Evolutionary conservation across 1,284 basidiomycete species (phyloP).

Genomic region (Malassezia equina): DNA sequence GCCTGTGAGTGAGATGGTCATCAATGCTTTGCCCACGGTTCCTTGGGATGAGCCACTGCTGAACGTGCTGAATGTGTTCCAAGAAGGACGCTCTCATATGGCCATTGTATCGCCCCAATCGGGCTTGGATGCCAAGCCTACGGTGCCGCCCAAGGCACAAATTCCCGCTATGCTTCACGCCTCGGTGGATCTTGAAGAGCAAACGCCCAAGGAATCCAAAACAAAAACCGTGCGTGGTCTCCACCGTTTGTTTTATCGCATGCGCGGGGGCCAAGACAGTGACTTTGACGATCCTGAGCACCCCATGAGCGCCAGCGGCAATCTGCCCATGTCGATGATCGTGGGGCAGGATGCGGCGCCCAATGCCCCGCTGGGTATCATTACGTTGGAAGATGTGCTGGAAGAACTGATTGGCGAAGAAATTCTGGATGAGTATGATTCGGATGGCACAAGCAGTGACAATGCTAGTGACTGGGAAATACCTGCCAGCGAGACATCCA

Average conservation of each 20-base stretch:
- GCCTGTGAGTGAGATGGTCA: conserved; percentile 41
- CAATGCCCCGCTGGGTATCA: conserved; percentile 67
- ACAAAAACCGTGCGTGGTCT: conserved; percentile 14
- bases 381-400: conserved; percentile 81
- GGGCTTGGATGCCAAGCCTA: conserved; percentile 13
- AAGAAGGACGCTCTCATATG: conserved; percentile 82
- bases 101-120: conserved; percentile 60
- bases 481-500: neutral
- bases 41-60: conserved; percentile 75
- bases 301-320: conserved; percentile 7
- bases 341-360: conserved; percentile 16
- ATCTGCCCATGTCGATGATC: neutral
- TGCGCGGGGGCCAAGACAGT: conserved; percentile 8
- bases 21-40: conserved; percentile 72
- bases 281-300: conserved; percentile 42
- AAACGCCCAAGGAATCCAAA: neutral
- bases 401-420: conserved; percentile 54
- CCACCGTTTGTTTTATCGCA: conserved; percentile 6
- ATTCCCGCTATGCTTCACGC: neutral
- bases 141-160: conserved; percentile 2
- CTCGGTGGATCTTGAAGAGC: neutral
- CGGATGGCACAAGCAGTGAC: conserved; percentile 16
- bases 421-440: conserved; percentile 43
- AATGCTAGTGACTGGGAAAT: neutral
- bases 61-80: conserved; percentile 77